phyloP scores from a whole-genome alignment of 495 filamentous ascomycete species.

The Penicillium fimorum region DNA sequence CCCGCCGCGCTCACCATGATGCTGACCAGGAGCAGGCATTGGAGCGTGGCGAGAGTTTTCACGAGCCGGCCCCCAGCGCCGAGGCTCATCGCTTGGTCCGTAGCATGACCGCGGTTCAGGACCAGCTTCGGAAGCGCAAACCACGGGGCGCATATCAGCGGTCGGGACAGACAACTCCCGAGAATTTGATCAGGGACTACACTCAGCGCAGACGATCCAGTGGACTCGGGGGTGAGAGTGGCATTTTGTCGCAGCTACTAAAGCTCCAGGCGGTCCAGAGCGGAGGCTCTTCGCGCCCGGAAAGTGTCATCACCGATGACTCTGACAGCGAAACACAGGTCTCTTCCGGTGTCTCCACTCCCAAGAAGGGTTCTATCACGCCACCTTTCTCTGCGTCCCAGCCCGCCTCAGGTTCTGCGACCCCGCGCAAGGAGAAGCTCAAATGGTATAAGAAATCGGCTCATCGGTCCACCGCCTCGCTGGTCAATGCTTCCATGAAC shows the following conservation, averaged over 20 bases:
- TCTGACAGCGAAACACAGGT: conserved; percentile 40
- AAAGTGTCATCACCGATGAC: conserved; percentile 41
- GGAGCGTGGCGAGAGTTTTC: conserved; percentile 22
- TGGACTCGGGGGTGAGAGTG: conserved; percentile 29
- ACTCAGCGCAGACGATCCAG: conserved; percentile 30
- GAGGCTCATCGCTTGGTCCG: conserved; percentile 48
- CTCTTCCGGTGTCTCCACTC: conserved; percentile 39
- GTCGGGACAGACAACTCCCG: conserved; percentile 42
- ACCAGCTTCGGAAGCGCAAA: conserved; percentile 31
- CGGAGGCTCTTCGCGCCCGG: conserved; percentile 25
- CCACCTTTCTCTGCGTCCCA: conserved; percentile 18
- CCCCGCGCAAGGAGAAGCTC: conserved; percentile 55
- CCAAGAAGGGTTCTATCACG: conserved; percentile 29
- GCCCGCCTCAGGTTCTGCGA: conserved; percentile 50
- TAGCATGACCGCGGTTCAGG: conserved; percentile 35
- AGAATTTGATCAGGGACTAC: conserved; percentile 31
- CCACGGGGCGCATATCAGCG: conserved; percentile 37
- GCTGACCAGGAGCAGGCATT: conserved; percentile 20
- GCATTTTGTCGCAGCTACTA: conserved; percentile 43
- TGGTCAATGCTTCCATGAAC: conserved; percentile 51
- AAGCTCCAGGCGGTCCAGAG: conserved; percentile 36
- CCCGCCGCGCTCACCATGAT: conserved; percentile 21
- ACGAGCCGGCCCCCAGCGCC: conserved; percentile 30
- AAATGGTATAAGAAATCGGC: conserved; percentile 66
- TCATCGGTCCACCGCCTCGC: conserved; percentile 43